Evolutionary conservation across 345 rosid species (phyloP), one percentile per base, ranked within the genome.

Genomic region (Clarkia xantiana): DNA sequence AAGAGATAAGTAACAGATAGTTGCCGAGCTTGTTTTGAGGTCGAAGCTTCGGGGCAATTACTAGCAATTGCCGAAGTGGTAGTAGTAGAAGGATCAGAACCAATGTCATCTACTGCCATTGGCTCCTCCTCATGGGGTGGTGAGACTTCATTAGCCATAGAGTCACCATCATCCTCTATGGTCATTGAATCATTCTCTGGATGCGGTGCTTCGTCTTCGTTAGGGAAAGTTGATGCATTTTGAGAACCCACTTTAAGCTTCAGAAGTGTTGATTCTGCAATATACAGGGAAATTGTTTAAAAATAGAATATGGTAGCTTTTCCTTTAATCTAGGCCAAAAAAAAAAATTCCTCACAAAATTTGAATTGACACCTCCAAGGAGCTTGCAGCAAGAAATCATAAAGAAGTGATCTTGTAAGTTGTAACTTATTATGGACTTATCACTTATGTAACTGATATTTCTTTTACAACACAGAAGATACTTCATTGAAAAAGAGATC

Each of bases 211-310:
- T 41, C n/a, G n/a, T n/a, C 64, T 49, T 36, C 53, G 1, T 47
- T 15, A 2, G 55, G 47, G 0, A 55, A 15, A 64, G 20, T 51
- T 17, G 42, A 49, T 11, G 55, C 73, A 1, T 69, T 68, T 43
- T 60, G 78, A 59, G 94, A 80, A 47, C 97, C 97, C 45, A 54
- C 55, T 62, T 73, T 81, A 39, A 88, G 91, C 88, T 77, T 88
- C 52, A 79, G 48, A 25, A 88, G 66, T 10, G 94, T 88, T 18
- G 84, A 62, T 67, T 88, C 94, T 84, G 77, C 73, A 59, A 29
- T 10, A 29, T 29, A 29, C 9, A 7, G 36, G 36, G 36, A 29
- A 29, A 29, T 29, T 29, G 36, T 29, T 29, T 19, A 45, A 15
- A 48, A 51, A 17, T 41, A 22, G 39, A 22, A 44, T 18, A 14